Evolutionary conservation across 2,329 filamentous ascomycete species (phyloP).

Genomic region (Parafenestella ontariensis): DNA sequence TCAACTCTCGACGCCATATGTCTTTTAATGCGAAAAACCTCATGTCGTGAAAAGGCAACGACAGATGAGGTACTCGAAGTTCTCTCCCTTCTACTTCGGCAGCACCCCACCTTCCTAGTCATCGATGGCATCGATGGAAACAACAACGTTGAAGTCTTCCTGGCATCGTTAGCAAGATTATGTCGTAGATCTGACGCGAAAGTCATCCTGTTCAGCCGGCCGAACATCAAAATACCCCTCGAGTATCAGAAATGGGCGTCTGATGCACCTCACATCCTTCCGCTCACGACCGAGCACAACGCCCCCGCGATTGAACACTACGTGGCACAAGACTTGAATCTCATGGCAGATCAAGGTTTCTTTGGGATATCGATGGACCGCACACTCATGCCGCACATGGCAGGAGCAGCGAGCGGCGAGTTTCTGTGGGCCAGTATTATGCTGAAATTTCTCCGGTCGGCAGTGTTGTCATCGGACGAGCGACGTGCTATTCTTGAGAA

Average conservation of each 20-base stretch:
- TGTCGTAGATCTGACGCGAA: constrained; percentile 33
- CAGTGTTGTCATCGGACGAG: constrained; percentile 34
- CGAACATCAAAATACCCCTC: constrained; percentile 31
- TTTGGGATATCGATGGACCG: constrained; percentile 39
- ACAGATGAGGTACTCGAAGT: constrained; percentile 35
- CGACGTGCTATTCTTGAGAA: constrained; percentile 26
- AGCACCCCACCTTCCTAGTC: constrained; percentile 40
- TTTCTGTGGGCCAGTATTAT: constrained; percentile 39
- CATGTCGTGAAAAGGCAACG: constrained; percentile 31
- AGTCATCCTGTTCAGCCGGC: constrained; percentile 36
- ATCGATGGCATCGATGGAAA: constrained; percentile 42
- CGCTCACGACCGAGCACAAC: constrained; percentile 26
- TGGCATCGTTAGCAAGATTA: constrained; percentile 28
- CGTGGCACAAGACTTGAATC: constrained; percentile 25
- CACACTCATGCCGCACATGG: constrained; percentile 23
- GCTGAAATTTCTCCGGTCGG: constrained; percentile 32
- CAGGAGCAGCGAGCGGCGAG: constrained; percentile 28
- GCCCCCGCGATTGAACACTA: constrained; percentile 24
- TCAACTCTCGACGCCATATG: constrained; percentile 36
- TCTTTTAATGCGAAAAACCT: constrained; percentile 34
- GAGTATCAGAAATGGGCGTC: constrained; percentile 41
- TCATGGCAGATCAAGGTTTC: constrained; percentile 38
- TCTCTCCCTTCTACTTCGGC: constrained; percentile 33
- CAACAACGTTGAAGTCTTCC: constrained; percentile 23
- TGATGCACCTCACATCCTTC: constrained; percentile 31